Evolutionary conservation across 495 filamentous ascomycete species (phyloP).

Genomic region (Penicillium antarcticum): DNA sequence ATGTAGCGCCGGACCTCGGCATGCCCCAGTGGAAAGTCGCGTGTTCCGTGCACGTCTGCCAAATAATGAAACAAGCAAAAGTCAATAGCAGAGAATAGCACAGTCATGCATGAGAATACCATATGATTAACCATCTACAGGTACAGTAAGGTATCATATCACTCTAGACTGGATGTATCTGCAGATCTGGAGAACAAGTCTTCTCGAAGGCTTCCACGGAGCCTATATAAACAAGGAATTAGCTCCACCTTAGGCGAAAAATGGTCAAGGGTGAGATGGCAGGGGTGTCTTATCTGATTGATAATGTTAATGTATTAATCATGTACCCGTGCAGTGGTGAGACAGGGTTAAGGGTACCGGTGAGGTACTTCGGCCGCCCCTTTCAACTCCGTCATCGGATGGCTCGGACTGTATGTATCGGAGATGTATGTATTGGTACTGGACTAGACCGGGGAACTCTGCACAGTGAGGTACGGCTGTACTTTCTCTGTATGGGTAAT

Average conservation of each 20-base stretch:
- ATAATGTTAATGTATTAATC: slow-evolving; percentile 13
- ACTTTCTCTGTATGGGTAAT: not conserved
- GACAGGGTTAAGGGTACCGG: not conserved
- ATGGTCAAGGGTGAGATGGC: slow-evolving; percentile 1
- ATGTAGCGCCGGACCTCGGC: slow-evolving; percentile 20
- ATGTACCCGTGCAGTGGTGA: not conserved
- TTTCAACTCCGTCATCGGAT: slow-evolving; percentile 30
- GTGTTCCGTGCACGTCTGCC: slow-evolving; percentile 9
- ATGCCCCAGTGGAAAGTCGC: slow-evolving; percentile 12
- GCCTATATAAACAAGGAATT: not conserved
- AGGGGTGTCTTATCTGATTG: slow-evolving; percentile 26
- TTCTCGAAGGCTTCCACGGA: slow-evolving; percentile 11
- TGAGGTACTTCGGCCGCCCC: not conserved
- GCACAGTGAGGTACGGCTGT: not conserved
- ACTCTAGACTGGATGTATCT: too few species aligned
- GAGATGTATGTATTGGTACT: not conserved
- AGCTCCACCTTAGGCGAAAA: slow-evolving; percentile 5
- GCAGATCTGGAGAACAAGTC: not conserved
- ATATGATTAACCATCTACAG: too few species aligned
- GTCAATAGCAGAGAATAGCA: not conserved
- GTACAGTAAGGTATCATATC: too few species aligned
- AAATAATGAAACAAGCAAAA: not conserved
- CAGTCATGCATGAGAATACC: too few species aligned
- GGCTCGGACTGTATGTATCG: not conserved
- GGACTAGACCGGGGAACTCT: too few species aligned